Percentiles rank a stretch among this genome's conserved stretches.
Evolutionary conservation across 2,329 filamentous ascomycete genomes (phyloP).

Genomic region (Periconia sp.): DNA sequence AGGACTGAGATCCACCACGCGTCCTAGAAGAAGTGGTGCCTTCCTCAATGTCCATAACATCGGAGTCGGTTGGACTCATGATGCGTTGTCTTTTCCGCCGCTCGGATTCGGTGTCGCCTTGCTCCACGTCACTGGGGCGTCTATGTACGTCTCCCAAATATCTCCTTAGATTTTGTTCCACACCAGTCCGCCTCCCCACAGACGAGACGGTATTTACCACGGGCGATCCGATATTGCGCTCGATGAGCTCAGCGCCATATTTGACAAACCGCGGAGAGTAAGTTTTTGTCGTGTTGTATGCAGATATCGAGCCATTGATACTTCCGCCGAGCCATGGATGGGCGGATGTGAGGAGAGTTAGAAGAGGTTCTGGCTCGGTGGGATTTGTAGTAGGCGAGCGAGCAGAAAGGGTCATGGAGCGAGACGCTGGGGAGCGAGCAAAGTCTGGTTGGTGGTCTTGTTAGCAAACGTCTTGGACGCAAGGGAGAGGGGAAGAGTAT

Average conservation of each 20-base stretch:
- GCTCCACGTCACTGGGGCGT: slow-evolving; percentile 54
- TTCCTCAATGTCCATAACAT: slow-evolving; percentile 54
- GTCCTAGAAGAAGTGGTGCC: slow-evolving; percentile 31
- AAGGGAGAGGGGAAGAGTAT: too few relatives aligned
- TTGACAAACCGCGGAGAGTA: slow-evolving; percentile 85
- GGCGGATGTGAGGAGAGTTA: slow-evolving; percentile 83
- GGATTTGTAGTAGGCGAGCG: slow-evolving; percentile 18
- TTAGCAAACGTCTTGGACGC: slow-evolving; percentile 8
- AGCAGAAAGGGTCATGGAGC: slow-evolving; percentile 33
- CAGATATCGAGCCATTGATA: slow-evolving; percentile 80
- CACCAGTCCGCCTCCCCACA: slow-evolving; percentile 81
- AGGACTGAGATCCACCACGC: slow-evolving; percentile 63
- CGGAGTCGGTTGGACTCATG: slow-evolving; percentile 32
- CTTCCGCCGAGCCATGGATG: slow-evolving; percentile 85
- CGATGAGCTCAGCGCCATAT: slow-evolving; percentile 86
- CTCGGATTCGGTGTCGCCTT: slow-evolving; percentile 40
- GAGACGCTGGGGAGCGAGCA: slow-evolving; percentile 42
- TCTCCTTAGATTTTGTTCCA: slow-evolving; percentile 84
- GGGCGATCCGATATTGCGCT: slow-evolving; percentile 78
- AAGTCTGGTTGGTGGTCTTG: slow-evolving; percentile 39
- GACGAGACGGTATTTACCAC: slow-evolving; percentile 84
- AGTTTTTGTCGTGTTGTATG: slow-evolving; percentile 85
- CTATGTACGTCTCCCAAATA: slow-evolving; percentile 65
- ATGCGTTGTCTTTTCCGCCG: slow-evolving; percentile 49
- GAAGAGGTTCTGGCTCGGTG: slow-evolving; percentile 71